These are phyloP conservation scores for Penicillium sp. DNA, from an alignment of 2,329 filamentous ascomycete species.

Conservation along the genomic window DNA sequence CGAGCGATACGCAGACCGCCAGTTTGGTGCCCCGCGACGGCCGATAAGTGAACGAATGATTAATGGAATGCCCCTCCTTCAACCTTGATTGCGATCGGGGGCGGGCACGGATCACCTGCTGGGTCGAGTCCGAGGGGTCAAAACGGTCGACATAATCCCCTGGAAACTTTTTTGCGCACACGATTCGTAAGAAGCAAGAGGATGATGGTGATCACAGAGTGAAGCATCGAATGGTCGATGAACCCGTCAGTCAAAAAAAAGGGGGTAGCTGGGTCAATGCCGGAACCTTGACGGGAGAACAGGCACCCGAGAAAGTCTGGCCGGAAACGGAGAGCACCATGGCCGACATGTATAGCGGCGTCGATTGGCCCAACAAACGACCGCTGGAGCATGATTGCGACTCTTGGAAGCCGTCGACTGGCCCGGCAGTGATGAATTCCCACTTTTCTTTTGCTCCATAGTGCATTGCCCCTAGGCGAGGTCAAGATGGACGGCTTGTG, in stretches of 20 bases:
- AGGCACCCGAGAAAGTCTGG: background rate
- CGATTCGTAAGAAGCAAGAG: background rate
- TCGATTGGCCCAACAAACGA: background rate
- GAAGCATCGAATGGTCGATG: background rate
- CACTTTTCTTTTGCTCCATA: background rate
- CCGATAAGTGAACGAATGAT: background rate
- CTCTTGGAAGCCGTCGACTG: background rate
- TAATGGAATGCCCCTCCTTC: constrained; percentile 4
- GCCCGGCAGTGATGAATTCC: background rate
- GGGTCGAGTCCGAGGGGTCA: constrained; percentile 12
- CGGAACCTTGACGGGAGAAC: background rate
- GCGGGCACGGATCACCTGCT: constrained; percentile 13
- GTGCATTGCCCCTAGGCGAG: background rate
- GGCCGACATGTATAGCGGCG: background rate
- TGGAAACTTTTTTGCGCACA: background rate
- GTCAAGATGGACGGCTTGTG: background rate
- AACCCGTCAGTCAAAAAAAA: background rate
- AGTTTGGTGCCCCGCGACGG: constrained; percentile 2
- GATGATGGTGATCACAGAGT: background rate
- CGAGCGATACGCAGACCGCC: constrained; percentile 9
- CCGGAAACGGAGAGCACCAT: background rate
- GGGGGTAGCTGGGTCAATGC: background rate
- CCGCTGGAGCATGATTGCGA: background rate
- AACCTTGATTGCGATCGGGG: background rate
- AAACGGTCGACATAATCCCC: background rate